Evolutionary conservation across 2,329 filamentous ascomycete species (phyloP).

Genomic region (Cercospora canescens): DNA sequence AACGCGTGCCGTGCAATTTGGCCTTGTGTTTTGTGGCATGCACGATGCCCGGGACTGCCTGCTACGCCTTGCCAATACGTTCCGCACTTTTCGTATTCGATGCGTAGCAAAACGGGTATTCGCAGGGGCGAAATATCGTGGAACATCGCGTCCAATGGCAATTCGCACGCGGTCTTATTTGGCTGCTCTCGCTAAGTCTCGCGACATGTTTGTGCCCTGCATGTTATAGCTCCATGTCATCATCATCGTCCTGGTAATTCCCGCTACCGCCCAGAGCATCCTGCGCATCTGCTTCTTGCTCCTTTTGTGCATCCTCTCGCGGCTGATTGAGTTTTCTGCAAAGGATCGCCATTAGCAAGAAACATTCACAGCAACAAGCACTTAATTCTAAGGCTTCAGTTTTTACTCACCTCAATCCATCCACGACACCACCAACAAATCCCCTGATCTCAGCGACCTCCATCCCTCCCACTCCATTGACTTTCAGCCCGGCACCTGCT

Average conservation of each 20-base stretch:
- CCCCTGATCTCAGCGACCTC: slow-evolving; percentile 84
- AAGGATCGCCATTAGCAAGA: not conserved
- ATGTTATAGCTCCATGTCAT: slow-evolving; percentile 55
- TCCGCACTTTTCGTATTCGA: not conserved
- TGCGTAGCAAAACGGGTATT: not conserved
- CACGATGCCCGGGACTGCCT: not conserved
- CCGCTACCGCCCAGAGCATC: slow-evolving; percentile 50
- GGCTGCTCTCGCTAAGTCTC: not conserved
- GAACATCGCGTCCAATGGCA: not conserved
- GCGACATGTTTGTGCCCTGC: not conserved
- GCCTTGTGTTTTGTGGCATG: not conserved
- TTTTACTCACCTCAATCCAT: slow-evolving; percentile 64
- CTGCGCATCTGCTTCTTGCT: slow-evolving; percentile 71
- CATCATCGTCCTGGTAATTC: slow-evolving; percentile 56
- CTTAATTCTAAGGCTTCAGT: too few relatives aligned
- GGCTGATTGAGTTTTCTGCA: slow-evolving; percentile 75
- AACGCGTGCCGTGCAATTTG: not conserved
- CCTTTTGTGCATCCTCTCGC: slow-evolving; percentile 72
- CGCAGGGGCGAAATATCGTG: not conserved
- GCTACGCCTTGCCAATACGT: not conserved
- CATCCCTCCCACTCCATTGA: slow-evolving; percentile 86
- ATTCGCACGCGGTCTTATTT: not conserved
- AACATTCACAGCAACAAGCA: not conserved
- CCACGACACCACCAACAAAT: slow-evolving; percentile 82
- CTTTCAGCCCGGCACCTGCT: slow-evolving; percentile 68